phyloP scores from a whole-genome alignment of 2,329 filamentous ascomycete genomes.

The Sclerotinia trifoliorum region DNA sequence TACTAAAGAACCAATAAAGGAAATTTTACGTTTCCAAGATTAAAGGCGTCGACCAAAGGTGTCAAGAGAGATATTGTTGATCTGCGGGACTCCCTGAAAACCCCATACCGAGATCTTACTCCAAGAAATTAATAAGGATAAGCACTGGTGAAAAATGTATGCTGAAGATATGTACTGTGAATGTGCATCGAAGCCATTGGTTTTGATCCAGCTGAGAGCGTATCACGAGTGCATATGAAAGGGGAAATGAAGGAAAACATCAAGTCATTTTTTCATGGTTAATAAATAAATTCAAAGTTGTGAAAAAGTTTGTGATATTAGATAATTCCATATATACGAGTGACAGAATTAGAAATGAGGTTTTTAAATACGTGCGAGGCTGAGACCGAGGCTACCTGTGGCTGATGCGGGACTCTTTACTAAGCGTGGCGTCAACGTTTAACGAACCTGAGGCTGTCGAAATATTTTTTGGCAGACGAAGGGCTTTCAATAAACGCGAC shows the following conservation, averaged over 20 bases:
- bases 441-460: slow-evolving; percentile 12
- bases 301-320: no score
- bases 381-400: neutral
- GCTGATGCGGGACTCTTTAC: slow-evolving; percentile 1
- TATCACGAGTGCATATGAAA: no score
- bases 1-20: neutral
- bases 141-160: neutral
- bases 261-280: neutral
- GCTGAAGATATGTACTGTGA: neutral
- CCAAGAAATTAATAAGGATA: neutral
- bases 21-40: neutral
- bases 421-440: neutral
- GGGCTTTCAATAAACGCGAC: slow-evolving; percentile 31
- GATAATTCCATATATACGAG: no score
- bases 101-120: neutral
- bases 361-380: no score
- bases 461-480: slow-evolving; percentile 27
- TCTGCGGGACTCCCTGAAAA: neutral
- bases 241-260: neutral
- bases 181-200: neutral
- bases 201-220: no score
- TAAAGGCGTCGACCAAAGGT: neutral
- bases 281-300: no score
- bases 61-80: neutral
- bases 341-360: neutral